These are phyloP conservation scores for Tylopilus sp. DNA, from an alignment of 1,284 basidiomycete species.

Conservation along the genomic window DNA sequence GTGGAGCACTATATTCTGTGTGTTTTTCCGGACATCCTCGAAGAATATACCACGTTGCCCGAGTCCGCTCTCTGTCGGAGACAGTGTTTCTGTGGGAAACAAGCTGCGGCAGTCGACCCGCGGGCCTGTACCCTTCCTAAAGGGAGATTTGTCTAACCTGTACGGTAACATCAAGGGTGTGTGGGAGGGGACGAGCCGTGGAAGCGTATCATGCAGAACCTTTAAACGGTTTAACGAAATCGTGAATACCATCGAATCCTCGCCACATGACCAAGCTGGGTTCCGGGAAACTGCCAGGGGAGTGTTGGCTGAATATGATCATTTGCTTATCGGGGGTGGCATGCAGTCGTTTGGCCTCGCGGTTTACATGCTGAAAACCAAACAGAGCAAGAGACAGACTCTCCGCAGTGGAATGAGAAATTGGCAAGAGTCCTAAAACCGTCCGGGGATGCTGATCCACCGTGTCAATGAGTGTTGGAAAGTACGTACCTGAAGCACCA, in stretches of 20 bases:
- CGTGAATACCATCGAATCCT: background rate
- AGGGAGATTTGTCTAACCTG: conserved; percentile 14
- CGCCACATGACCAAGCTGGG: background rate
- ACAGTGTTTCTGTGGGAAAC: conserved; percentile 12
- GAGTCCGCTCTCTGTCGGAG: background rate
- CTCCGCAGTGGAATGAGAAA: background rate
- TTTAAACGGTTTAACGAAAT: conserved; percentile 8
- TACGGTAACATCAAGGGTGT: conserved; percentile 15
- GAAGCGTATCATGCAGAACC: background rate
- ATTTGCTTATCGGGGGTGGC: too few relatives aligned
- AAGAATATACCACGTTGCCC: conserved; percentile 3
- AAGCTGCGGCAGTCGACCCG: conserved; percentile 24
- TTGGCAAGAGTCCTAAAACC: too few relatives aligned
- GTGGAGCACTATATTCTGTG: conserved; percentile 11
- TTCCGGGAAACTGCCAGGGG: background rate
- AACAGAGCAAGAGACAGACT: conserved; percentile 4
- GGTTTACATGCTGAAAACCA: conserved; percentile 16
- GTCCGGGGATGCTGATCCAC: background rate
- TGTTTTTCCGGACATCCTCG: conserved; percentile 9
- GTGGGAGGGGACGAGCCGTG: conserved; percentile 1
- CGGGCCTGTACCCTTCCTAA: conserved; percentile 18
- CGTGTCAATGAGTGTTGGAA: background rate
- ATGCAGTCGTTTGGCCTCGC: conserved; percentile 10
- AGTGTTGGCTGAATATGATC: background rate
- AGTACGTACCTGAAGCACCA: background rate